Conservation (phyloP, 176 grass and related monocot species). For the Hyparrhenia diplandra region DNA sequence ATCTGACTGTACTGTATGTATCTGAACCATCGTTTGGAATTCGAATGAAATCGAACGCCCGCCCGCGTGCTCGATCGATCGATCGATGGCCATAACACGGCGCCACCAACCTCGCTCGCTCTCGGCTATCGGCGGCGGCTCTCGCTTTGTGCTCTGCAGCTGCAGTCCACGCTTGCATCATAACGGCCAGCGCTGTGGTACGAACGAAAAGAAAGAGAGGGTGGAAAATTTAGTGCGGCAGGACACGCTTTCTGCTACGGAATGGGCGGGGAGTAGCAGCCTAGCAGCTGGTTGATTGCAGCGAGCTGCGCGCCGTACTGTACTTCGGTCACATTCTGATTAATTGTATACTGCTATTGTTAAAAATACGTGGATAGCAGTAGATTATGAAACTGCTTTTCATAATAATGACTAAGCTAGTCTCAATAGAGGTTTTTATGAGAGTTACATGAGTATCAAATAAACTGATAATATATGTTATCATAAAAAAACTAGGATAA, state of each 20-base stretch:
- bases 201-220: background rate
- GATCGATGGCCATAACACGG: background rate
- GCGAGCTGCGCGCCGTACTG: conserved; percentile 8
- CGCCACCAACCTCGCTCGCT: conserved; percentile 23
- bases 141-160: background rate
- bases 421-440: no score
- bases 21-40: conserved; percentile 11
- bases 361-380: no score
- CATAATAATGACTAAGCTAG: no score
- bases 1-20: background rate
- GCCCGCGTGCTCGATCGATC: background rate
- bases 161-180: background rate
- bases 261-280: background rate
- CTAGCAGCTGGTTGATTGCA: conserved; percentile 6
- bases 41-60: background rate
- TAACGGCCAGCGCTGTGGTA: background rate
- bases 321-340: background rate
- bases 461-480: no score
- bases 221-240: background rate
- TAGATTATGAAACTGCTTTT: no score
- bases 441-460: no score
- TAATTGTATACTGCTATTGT: no score
- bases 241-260: conserved; percentile 8
- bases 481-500: no score
- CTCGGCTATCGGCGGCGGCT: no score